phyloP scores from a whole-genome alignment of 306 rosid genomes.

The Mimosa bimucronata region DNA sequence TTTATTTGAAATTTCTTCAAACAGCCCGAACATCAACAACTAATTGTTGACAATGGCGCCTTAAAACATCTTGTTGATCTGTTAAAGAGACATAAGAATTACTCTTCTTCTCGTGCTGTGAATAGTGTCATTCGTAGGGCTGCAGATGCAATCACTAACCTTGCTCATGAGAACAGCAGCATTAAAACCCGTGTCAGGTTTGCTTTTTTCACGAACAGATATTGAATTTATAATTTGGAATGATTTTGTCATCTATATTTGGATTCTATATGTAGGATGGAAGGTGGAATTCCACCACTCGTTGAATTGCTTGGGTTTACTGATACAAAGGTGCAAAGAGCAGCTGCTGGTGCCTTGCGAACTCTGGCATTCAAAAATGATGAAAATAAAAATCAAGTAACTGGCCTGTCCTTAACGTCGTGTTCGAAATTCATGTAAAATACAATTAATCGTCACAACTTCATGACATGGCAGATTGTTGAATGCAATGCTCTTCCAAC shows the following conservation, averaged over 20 bases:
- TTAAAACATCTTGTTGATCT: constrained; percentile 79
- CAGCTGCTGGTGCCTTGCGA: constrained; percentile 96
- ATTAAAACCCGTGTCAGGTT: constrained; percentile 97
- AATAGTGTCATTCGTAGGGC: constrained; percentile 95
- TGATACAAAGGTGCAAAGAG: constrained; percentile 96
- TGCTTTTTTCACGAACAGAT: constrained; percentile 34
- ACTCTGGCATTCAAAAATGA: constrained; percentile 95
- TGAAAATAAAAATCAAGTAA: constrained; percentile 94
- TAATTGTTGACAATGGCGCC: constrained; percentile 88
- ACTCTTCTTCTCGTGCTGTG: constrained; percentile 67
- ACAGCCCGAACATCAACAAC: constrained; percentile 99
- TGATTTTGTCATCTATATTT: constrained; percentile 25
- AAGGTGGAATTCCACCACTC: constrained; percentile 98
- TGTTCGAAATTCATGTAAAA: constrained; percentile 13
- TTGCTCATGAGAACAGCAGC: constrained; percentile 96
- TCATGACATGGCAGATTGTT: constrained; percentile 77
- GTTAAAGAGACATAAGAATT: constrained; percentile 75
- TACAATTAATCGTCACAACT: constrained; percentile 17
- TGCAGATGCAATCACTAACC: constrained; percentile 98
- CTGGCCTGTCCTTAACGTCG: constrained; percentile 29
- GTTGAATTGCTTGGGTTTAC: constrained; percentile 88
- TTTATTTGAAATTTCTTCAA: constrained; percentile 43
- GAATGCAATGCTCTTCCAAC: constrained; percentile 99
- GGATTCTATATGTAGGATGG: constrained; percentile 66
- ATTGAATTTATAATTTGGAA: constrained; percentile 9